Conservation (phyloP, 495 filamentous ascomycete species). For the Glarea lozoyensis region DNA sequence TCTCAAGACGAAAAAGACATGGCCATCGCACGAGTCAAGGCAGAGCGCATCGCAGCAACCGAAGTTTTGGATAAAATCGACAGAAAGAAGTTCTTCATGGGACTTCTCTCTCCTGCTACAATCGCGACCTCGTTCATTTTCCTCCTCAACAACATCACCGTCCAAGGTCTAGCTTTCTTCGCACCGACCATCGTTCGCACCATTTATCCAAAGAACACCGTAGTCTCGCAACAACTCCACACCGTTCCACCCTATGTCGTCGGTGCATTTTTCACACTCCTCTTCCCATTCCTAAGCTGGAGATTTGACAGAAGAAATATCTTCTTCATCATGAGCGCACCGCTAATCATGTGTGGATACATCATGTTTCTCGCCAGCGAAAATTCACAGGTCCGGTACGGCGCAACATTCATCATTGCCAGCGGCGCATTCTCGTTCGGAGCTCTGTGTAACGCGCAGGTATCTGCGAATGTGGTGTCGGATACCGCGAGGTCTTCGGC, state of each 20-base stretch:
- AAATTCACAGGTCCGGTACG: constrained; percentile 49
- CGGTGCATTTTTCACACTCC: constrained; percentile 56
- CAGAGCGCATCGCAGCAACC: constrained; percentile 56
- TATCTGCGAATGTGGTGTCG: constrained; percentile 59
- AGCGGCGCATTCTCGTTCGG: constrained; percentile 60
- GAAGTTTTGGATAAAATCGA: constrained; percentile 58
- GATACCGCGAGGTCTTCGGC: constrained; percentile 59
- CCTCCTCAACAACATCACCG: constrained; percentile 63
- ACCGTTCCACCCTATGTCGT: constrained; percentile 67
- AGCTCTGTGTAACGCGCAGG: constrained; percentile 55
- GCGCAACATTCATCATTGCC: constrained; percentile 62
- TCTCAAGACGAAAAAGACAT: constrained; percentile 45
- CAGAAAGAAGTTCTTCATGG: constrained; percentile 48
- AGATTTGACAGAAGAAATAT: constrained; percentile 48
- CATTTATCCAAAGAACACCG: constrained; percentile 51
- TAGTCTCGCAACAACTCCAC: constrained; percentile 52
- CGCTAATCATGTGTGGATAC: constrained; percentile 58
- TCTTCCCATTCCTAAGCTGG: constrained; percentile 54
- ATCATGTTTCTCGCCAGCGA: constrained; percentile 59
- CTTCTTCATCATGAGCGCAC: constrained; percentile 49
- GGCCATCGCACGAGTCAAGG: constrained; percentile 46
- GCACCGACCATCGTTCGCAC: constrained; percentile 60
- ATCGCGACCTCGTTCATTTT: constrained; percentile 57
- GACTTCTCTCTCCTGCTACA: constrained; percentile 56
- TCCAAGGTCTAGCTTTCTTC: constrained; percentile 72